These are phyloP conservation scores for Albizia julibrissin DNA, from an alignment of 306 rosid genomes.

Conservation along the genomic window DNA sequence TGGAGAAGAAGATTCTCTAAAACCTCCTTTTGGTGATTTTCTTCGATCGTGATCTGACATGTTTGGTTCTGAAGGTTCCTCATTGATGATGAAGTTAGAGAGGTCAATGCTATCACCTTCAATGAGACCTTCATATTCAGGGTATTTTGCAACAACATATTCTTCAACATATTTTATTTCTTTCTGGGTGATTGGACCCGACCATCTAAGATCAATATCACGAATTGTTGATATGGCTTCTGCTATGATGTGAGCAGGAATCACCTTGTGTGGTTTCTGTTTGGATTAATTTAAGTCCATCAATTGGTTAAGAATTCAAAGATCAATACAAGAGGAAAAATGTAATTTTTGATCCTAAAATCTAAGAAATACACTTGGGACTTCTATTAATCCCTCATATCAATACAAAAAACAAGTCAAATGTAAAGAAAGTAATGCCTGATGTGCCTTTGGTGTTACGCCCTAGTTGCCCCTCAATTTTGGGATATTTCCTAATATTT, in stretches of 20 bases:
- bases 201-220: constrained; percentile 82
- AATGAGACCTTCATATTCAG: constrained; percentile 63
- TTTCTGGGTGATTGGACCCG: constrained; percentile 85
- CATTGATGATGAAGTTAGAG: constrained; percentile 61
- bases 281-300: constrained; percentile 13
- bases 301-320: background rate
- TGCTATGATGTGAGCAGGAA: constrained; percentile 76
- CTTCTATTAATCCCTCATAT: too few species aligned
- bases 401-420: background rate
- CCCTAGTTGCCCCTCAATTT: too few species aligned
- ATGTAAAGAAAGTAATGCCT: background rate
- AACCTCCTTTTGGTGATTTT: constrained; percentile 57
- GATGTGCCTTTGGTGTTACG: too few species aligned
- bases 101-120: constrained; percentile 61
- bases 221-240: constrained; percentile 74
- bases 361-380: background rate
- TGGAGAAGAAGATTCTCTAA: constrained; percentile 60
- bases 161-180: constrained; percentile 83
- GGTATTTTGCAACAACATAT: constrained; percentile 83
- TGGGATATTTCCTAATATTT: too few species aligned
- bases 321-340: background rate
- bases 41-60: constrained; percentile 48
- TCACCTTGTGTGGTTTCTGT: constrained; percentile 59
- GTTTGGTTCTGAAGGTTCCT: constrained; percentile 51
- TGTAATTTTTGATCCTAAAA: background rate